A percentile compares a stretch with the other conserved stretches of the same genome.
Evolutionary conservation across 805 yeast species (phyloP).

Genomic region (Komagataella phaffii): DNA sequence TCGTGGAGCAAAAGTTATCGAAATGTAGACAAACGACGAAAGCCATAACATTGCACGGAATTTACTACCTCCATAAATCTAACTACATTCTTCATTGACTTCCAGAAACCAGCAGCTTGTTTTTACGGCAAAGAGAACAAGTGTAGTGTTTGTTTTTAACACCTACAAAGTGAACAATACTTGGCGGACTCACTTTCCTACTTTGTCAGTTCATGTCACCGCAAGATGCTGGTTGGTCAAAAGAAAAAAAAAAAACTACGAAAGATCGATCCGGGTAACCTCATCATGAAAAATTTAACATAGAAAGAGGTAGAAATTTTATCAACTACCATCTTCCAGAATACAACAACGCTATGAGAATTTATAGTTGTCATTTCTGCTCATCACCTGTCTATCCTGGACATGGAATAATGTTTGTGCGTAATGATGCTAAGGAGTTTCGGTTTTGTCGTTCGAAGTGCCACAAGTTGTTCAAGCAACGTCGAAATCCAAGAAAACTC

Average conservation of each 20-base stretch:
- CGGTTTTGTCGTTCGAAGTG: slow-evolving; percentile 96
- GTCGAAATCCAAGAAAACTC: slow-evolving; percentile 96
- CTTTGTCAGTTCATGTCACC: no score
- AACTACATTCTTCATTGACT: no score
- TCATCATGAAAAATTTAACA: not conserved
- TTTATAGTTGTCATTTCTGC: slow-evolving; percentile 89
- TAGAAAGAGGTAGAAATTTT: not conserved
- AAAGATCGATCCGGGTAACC: not conserved
- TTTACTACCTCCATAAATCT: not conserved
- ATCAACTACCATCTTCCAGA: not conserved
- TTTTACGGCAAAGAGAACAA: not conserved
- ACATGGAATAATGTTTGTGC: slow-evolving; percentile 94
- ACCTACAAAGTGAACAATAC: no score
- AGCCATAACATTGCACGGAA: not conserved
- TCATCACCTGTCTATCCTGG: slow-evolving; percentile 93
- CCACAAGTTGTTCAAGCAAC: slow-evolving; percentile 93
- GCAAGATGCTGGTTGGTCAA: no score
- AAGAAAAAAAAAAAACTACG: no score
- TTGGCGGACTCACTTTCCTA: no score
- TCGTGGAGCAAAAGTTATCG: not conserved
- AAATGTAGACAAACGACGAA: no score
- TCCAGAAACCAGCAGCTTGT: not conserved
- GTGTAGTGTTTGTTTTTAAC: not conserved
- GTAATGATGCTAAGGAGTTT: slow-evolving; percentile 97
- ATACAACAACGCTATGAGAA: slow-evolving; percentile 42